These are phyloP conservation scores for Ceratocystis papillata DNA, from an alignment of 2,329 filamentous ascomycete genomes.

Conservation along the genomic window DNA sequence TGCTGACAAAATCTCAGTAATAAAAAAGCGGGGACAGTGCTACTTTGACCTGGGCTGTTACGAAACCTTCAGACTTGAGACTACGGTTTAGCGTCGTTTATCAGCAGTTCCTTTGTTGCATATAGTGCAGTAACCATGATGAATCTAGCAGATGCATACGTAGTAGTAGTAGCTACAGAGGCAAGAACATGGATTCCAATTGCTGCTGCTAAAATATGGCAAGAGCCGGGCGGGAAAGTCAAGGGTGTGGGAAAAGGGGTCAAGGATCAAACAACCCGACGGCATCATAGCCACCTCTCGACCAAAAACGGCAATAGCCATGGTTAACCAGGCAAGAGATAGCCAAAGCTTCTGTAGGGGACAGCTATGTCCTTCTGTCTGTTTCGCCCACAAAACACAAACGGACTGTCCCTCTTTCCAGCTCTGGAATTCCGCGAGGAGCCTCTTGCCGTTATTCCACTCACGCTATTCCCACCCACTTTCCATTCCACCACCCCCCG, in stretches of 20 bases:
- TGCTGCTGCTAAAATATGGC: background rate
- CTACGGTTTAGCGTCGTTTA: background rate
- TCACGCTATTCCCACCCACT: background rate
- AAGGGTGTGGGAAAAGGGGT: background rate
- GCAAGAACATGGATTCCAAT: too few species aligned
- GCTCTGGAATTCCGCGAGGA: background rate
- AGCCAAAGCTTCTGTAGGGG: background rate
- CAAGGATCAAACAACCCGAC: background rate
- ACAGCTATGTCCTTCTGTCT: background rate
- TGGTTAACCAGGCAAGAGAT: background rate
- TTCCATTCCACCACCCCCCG: background rate
- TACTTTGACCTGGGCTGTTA: background rate
- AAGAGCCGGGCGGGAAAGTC: background rate
- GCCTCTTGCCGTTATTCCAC: background rate
- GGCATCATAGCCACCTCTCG: background rate
- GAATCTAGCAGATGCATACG: too few species aligned
- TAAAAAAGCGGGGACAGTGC: background rate
- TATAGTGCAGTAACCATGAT: too few species aligned
- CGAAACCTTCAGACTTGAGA: background rate
- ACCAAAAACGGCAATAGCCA: background rate
- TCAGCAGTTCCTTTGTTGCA: too few species aligned
- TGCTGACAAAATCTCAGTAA: slow-evolving; percentile 11
- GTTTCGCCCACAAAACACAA: background rate
- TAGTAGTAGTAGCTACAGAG: too few species aligned
- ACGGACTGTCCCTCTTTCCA: background rate